Evolutionary conservation across 345 rosid genomes (phyloP).

Genomic region (Melastoma malabathricum): DNA sequence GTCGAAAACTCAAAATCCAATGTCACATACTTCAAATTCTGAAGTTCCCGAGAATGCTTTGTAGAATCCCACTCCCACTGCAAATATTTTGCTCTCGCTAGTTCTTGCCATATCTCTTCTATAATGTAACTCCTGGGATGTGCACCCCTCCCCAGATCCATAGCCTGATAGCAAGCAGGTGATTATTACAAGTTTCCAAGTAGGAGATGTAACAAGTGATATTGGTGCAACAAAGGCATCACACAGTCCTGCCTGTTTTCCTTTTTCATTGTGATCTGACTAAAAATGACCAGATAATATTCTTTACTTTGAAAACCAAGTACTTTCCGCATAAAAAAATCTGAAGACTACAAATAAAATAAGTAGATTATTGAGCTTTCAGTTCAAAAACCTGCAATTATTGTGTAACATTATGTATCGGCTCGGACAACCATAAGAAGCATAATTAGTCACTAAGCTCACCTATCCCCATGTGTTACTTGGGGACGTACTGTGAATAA

Average conservation of each 20-base stretch:
- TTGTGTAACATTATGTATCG: no score
- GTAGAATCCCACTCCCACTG: conserved; percentile 66
- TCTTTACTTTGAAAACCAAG: no score
- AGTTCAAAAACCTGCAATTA: no score
- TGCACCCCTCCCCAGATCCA: conserved; percentile 77
- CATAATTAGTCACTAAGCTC: neutral
- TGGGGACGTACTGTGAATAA: no score
- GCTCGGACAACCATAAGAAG: neutral
- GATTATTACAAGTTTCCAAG: neutral
- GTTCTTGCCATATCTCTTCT: conserved; percentile 87
- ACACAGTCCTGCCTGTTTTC: no score
- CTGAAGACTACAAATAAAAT: no score
- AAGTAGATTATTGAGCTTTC: no score
- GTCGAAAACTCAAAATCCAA: no score
- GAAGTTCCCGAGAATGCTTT: conserved; percentile 58
- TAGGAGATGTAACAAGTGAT: neutral
- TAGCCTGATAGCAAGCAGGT: conserved; percentile 24
- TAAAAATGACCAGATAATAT: no score
- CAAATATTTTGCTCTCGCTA: conserved; percentile 71
- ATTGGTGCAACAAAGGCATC: neutral
- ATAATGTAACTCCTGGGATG: conserved; percentile 52
- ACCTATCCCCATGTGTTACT: no score
- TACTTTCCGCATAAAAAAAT: no score
- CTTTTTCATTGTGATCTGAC: no score
- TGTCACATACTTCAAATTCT: conserved; percentile 60